phyloP scores from a whole-genome alignment of 495 filamentous ascomycete species.

The Neurospora sublineolata region DNA sequence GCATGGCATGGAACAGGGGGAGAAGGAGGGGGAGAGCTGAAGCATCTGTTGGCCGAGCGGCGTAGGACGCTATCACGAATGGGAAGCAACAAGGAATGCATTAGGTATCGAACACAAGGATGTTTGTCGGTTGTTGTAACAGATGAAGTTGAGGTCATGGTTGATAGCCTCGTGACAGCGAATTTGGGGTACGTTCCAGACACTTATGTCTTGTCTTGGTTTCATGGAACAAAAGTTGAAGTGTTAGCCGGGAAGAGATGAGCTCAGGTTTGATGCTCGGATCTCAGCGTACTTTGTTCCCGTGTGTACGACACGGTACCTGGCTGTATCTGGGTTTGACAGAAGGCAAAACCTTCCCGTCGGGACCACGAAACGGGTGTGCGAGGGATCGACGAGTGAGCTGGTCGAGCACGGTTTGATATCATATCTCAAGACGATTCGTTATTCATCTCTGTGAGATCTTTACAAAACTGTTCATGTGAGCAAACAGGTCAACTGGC shows the following conservation, averaged over 20 bases:
- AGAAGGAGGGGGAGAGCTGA: background rate
- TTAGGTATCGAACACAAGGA: background rate
- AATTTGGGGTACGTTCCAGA: background rate
- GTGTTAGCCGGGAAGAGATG: background rate
- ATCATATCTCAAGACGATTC: background rate
- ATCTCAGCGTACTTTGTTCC: background rate
- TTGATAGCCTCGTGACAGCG: background rate
- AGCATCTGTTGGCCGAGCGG: background rate
- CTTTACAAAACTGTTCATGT: background rate
- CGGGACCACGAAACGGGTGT: background rate
- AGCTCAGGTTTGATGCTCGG: background rate
- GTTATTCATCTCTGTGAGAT: background rate
- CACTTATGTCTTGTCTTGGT: background rate
- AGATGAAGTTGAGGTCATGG: background rate
- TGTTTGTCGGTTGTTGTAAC: background rate
- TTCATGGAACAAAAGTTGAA: background rate
- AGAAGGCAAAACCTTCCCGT: background rate
- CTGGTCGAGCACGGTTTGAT: background rate
- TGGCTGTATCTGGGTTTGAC: background rate
- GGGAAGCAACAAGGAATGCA: background rate
- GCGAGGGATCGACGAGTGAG: background rate
- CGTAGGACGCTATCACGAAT: background rate
- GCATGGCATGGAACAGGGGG: background rate
- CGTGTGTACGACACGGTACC: background rate
- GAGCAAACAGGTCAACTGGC: background rate